These are phyloP conservation scores for Dioszegia aurantiaca DNA, from an alignment of 768 basidiomycete genomes.

Conservation along the genomic window DNA sequence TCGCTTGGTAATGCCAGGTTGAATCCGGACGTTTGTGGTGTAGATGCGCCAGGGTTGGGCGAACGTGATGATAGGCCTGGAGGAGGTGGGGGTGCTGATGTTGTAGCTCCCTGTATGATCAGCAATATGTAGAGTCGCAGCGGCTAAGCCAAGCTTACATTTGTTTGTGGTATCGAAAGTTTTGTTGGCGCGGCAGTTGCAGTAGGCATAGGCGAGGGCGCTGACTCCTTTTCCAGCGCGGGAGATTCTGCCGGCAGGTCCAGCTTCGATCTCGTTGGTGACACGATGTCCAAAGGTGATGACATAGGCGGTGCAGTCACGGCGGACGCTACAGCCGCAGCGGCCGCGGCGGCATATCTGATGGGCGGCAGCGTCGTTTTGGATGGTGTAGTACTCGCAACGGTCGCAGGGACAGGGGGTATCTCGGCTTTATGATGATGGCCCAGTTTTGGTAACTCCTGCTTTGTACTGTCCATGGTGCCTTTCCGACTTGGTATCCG, in stretches of 20 bases:
- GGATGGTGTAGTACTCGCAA: conserved; percentile 53
- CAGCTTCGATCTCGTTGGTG: conserved; percentile 8
- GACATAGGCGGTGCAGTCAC: conserved; percentile 26
- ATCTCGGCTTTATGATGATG: conserved; percentile 60
- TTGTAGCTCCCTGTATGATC: conserved; percentile 26
- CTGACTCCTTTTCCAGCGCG: conserved; percentile 5
- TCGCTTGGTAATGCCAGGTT: conserved; percentile 12
- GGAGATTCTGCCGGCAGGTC: conserved; percentile 19
- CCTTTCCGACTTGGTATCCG: conserved; percentile 46
- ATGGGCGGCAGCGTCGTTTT: conserved; percentile 69
- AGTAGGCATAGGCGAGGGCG: conserved; percentile 9
- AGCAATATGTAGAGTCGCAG: no score
- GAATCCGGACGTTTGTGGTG: neutral
- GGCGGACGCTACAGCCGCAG: conserved; percentile 57
- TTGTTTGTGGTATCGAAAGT: conserved; percentile 17
- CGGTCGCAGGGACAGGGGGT: conserved; percentile 38
- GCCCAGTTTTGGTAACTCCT: conserved; percentile 35
- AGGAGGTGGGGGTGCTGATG: conserved; percentile 27
- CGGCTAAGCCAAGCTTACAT: no score
- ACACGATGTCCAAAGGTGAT: conserved; percentile 12
- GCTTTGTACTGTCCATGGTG: conserved; percentile 38
- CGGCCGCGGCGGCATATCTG: conserved; percentile 88
- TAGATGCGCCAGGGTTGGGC: neutral
- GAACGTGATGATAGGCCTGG: conserved; percentile 24
- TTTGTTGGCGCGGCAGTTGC: neutral